phyloP scores from a whole-genome alignment of 1,284 basidiomycete species.

The Leccinum insigne region DNA sequence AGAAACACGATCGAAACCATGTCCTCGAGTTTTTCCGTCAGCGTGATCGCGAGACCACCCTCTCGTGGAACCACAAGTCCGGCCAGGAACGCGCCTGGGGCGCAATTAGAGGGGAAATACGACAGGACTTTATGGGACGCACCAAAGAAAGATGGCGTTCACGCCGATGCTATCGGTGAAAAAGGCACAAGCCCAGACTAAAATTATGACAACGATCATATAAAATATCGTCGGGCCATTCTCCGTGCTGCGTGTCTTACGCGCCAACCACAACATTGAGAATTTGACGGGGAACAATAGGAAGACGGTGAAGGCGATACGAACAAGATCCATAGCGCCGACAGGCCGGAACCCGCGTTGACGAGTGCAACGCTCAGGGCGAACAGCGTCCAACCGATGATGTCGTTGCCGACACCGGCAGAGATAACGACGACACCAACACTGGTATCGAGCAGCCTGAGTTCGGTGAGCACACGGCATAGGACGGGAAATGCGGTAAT shows the following conservation, averaged over 20 bases:
- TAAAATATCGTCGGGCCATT: slow-evolving; percentile 78
- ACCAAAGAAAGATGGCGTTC: slow-evolving; percentile 80
- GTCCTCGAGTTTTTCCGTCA: slow-evolving; percentile 86
- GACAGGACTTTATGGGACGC: slow-evolving; percentile 18
- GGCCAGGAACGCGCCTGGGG: slow-evolving; percentile 76
- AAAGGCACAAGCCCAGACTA: slow-evolving; percentile 86
- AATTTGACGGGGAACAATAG: slow-evolving; percentile 73
- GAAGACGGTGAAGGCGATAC: slow-evolving; percentile 79
- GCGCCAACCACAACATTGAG: slow-evolving; percentile 70
- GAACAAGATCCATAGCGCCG: slow-evolving; percentile 83
- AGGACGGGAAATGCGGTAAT: slow-evolving; percentile 96
- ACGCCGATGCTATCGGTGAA: slow-evolving; percentile 95
- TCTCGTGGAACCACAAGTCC: slow-evolving; percentile 92
- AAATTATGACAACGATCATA: slow-evolving; percentile 76
- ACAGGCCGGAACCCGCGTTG: slow-evolving; percentile 75
- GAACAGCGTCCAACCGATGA: slow-evolving; percentile 73
- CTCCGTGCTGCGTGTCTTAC: slow-evolving; percentile 78
- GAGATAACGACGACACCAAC: slow-evolving; percentile 94
- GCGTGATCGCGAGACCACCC: slow-evolving; percentile 77
- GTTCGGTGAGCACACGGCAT: slow-evolving; percentile 84
- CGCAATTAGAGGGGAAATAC: slow-evolving; percentile 36
- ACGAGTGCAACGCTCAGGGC: slow-evolving; percentile 93
- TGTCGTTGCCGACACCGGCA: slow-evolving; percentile 92
- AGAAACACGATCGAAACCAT: slow-evolving; percentile 80
- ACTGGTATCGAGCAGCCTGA: slow-evolving; percentile 86